Evolutionary conservation across 331 rosid species (phyloP).

Genomic region (Rhamnella rubrinervis): DNA sequence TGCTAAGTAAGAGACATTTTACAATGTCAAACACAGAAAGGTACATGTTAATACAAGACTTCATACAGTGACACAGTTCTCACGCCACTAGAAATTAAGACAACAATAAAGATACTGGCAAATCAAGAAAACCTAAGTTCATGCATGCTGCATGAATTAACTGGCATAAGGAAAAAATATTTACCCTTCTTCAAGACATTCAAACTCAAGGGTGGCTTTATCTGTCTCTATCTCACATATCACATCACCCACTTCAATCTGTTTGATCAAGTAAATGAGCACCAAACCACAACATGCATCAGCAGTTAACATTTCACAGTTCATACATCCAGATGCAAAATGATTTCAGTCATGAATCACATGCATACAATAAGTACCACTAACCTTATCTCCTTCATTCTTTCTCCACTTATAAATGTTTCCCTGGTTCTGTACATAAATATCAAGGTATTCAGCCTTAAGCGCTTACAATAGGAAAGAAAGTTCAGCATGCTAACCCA

Average conservation of each 20-base stretch:
- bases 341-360: neutral
- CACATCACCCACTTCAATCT: constrained; percentile 97
- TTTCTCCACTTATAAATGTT: constrained; percentile 84
- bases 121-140: constrained; percentile 16
- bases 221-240: constrained; percentile 98
- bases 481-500: constrained; percentile 14
- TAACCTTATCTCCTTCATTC: constrained; percentile 97
- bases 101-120: neutral
- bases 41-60: neutral
- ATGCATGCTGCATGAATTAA: constrained; percentile 15
- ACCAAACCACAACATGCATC: neutral
- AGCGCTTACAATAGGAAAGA: constrained; percentile 23
- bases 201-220: constrained; percentile 96
- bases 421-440: constrained; percentile 73
- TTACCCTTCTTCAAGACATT: constrained; percentile 95
- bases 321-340: neutral
- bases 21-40: neutral
- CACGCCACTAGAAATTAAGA: neutral
- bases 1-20: neutral
- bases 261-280: constrained; percentile 32
- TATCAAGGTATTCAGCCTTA: constrained; percentile 25
- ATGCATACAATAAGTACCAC: constrained; percentile 35
- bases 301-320: neutral
- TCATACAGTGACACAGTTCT: neutral
- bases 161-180: constrained; percentile 33